phyloP scores from a whole-genome alignment of 257 asterid species.

The Echites panduratus region DNA sequence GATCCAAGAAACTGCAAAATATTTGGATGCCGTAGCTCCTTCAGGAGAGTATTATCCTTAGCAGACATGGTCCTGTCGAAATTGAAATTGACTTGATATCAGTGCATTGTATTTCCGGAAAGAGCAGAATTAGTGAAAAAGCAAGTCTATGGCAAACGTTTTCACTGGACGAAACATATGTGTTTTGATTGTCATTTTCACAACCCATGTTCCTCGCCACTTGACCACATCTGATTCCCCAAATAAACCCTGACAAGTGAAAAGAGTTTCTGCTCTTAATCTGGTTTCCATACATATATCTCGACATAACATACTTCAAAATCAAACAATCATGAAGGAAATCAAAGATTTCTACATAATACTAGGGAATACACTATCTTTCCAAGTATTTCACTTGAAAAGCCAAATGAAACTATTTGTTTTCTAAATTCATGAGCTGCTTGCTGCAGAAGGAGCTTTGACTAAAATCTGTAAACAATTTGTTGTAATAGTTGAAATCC shows the following conservation, averaged over 20 bases:
- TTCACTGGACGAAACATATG: conserved; percentile 33
- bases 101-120: not conserved
- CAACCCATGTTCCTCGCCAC: conserved; percentile 71
- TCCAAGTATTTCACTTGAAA: not conserved
- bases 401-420: not conserved
- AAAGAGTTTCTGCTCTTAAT: not conserved
- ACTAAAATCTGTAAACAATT: too few species aligned
- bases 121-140: conserved; percentile 1
- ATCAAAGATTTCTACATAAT: not conserved
- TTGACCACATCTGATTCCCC: conserved; percentile 48
- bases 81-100: conserved; percentile 1
- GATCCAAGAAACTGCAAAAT: conserved; percentile 67
- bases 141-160: conserved; percentile 19
- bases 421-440: too few species aligned
- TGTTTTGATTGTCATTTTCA: conserved; percentile 44
- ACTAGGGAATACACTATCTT: not conserved
- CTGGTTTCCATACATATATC: not conserved
- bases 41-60: conserved; percentile 44
- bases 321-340: not conserved
- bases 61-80: conserved; percentile 48
- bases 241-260: conserved; percentile 33
- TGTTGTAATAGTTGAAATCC: too few species aligned
- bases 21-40: conserved; percentile 62
- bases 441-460: too few species aligned
- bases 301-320: not conserved